These are phyloP conservation scores for Neospora caninum DNA, from an alignment of 169 alveolate species.

Conservation along the genomic window DNA sequence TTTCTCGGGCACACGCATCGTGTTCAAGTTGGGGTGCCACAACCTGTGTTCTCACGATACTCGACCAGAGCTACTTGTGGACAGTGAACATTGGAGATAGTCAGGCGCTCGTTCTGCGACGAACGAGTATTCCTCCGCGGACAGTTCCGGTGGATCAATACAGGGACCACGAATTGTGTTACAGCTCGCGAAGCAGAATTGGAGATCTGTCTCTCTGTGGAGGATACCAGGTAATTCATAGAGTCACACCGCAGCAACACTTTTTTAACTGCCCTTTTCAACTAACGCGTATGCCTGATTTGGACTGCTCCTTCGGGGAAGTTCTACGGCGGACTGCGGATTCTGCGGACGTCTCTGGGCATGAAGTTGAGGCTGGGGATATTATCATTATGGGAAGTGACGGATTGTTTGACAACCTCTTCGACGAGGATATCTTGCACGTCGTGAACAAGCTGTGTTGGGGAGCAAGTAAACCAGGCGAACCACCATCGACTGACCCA, in stretches of 20 bases:
- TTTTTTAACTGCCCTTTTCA: constrained; percentile 83
- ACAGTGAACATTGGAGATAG: constrained; percentile 78
- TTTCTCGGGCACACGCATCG: constrained; percentile 71
- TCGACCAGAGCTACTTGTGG: constrained; percentile 73
- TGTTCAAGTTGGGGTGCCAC: constrained; percentile 78
- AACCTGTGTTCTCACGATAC: constrained; percentile 75
- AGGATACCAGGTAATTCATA: constrained; percentile 72
- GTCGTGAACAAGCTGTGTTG: constrained; percentile 71
- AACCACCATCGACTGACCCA: constrained; percentile 54
- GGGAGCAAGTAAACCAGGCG: constrained; percentile 28
- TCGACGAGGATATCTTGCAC: constrained; percentile 80
- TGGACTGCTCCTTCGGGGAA: constrained; percentile 72
- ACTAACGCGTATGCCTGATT: constrained; percentile 81
- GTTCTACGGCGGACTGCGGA: constrained; percentile 71
- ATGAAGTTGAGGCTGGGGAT: constrained; percentile 78
- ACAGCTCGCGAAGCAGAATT: constrained; percentile 2
- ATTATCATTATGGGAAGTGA: constrained; percentile 82
- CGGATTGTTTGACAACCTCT: constrained; percentile 84
- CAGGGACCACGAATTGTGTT: background rate
- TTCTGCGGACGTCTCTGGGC: constrained; percentile 73
- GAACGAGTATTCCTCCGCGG: constrained; percentile 58
- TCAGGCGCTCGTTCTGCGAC: constrained; percentile 71
- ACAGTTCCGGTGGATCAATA: background rate
- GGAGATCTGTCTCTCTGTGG: constrained; percentile 37
- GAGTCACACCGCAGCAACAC: constrained; percentile 80